Evolutionary conservation across 202 grass and related monocot genomes (phyloP), one percentile per base, ranked within the genome.

Genomic region (Dendrocalamus latiflorus): DNA sequence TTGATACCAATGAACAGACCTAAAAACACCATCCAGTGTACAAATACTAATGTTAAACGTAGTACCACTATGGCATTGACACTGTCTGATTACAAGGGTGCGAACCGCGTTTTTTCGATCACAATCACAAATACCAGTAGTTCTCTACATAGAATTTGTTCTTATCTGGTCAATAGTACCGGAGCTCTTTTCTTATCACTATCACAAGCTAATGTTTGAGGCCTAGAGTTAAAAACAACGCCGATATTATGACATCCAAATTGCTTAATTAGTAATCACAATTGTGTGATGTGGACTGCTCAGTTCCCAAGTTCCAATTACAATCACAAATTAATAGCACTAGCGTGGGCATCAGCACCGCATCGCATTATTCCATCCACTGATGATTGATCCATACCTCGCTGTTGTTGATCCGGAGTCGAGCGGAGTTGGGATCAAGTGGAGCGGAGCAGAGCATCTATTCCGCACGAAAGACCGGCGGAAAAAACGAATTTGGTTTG

Each of bases 351-450:
- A 69, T 42, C 21, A 38, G 57, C 1, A 65, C 7, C 26, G 28
- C 34, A 56, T 12, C n/a, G 26, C 53, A 16, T 47, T 47, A 5
- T 47, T 47, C 12, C 12, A 47, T 47, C 4, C 44, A 14, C 12
- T 47, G 44, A 47, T 1, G 44, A 47, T 47, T 14, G 12, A 47
- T 47, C 14, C 68, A 82, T 77, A 98, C 92, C 92, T 98, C 95
- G 50, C 92, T 98, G 60, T 98, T 88, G 86, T 98, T 28, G 26
- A 28, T 28, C 26, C 26, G 26, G 26, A 28, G 26, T 28, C 26
- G 26, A 28, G 26, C 26, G 26, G 26, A 28, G 26, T 28, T 1
- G 26, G 26, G 26, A 28, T 28, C 26, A 28, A 28, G 26, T 28
- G 26, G 26, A 28, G 26, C 26, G 26, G 26, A 1, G 26, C 26